Conservation (phyloP, 306 rosid species). For the Glycine tomentella region DNA sequence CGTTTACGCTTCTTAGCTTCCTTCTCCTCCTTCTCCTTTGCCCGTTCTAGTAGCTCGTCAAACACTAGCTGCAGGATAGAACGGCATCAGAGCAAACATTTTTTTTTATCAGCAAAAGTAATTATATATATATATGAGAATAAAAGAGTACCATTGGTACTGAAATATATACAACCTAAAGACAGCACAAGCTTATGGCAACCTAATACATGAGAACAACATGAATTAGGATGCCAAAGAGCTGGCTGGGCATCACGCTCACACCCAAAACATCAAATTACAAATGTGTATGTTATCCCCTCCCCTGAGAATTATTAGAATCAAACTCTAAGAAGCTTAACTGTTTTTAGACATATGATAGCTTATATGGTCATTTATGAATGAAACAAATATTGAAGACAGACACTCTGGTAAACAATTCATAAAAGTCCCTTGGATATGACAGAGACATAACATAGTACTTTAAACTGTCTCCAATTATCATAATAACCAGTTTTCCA, state of each 20-base stretch:
- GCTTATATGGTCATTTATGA: background rate
- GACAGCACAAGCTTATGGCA: too few relatives aligned
- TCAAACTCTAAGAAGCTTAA: constrained; percentile 12
- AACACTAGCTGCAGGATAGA: constrained; percentile 77
- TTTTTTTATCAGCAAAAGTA: too few relatives aligned
- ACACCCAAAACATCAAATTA: too few relatives aligned
- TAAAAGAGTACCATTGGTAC: too few relatives aligned
- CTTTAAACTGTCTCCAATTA: background rate
- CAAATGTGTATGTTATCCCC: too few relatives aligned
- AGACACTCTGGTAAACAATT: background rate
- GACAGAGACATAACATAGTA: background rate
- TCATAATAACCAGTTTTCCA: background rate
- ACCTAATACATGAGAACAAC: too few relatives aligned
- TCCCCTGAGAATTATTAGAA: constrained; percentile 35
- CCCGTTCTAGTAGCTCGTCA: constrained; percentile 82
- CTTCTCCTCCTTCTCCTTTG: constrained; percentile 89
- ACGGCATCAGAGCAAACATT: constrained; percentile 42
- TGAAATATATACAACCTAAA: too few relatives aligned
- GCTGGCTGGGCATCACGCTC: too few relatives aligned
- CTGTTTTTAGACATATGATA: constrained; percentile 4
- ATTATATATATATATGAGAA: too few relatives aligned
- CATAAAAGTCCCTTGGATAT: background rate
- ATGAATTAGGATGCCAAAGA: too few relatives aligned
- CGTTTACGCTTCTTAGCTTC: constrained; percentile 90
- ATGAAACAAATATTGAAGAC: background rate